These are phyloP conservation scores for Kodamaea fungicola DNA, from an alignment of 1,139 yeast species.

Conservation along the genomic window DNA sequence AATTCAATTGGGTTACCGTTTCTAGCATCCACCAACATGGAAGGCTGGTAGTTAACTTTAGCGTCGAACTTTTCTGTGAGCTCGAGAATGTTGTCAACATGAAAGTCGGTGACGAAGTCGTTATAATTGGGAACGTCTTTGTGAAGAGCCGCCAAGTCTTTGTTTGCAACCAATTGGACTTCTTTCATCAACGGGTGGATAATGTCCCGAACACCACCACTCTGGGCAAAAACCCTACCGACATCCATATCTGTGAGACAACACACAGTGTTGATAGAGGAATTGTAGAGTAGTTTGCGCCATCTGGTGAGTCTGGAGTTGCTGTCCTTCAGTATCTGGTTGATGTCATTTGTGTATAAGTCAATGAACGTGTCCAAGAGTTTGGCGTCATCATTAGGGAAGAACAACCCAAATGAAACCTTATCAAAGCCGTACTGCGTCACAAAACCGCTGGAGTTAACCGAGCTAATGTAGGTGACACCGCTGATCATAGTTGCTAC, in stretches of 20 bases:
- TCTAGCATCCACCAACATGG: slow-evolving; percentile 70
- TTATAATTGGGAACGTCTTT: slow-evolving; percentile 13
- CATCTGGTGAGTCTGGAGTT: slow-evolving; percentile 59
- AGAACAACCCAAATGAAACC: slow-evolving; percentile 54
- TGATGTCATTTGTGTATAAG: slow-evolving; percentile 45
- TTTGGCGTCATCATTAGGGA: slow-evolving; percentile 16
- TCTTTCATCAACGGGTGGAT: slow-evolving; percentile 25
- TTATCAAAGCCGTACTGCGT: slow-evolving; percentile 52
- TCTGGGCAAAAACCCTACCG: slow-evolving; percentile 18
- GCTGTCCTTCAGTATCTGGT: slow-evolving; percentile 42
- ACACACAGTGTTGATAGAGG: slow-evolving; percentile 60
- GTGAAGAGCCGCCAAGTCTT: slow-evolving; percentile 15
- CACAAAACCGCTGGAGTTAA: slow-evolving; percentile 51
- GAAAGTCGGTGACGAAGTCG: slow-evolving; percentile 14
- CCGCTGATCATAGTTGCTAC: slow-evolving; percentile 48
- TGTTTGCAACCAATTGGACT: slow-evolving; percentile 20
- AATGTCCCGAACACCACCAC: slow-evolving; percentile 14
- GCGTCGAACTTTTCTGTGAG: slow-evolving; percentile 19
- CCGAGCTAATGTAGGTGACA: slow-evolving; percentile 65
- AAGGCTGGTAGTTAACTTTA: slow-evolving; percentile 39
- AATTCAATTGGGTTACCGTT: slow-evolving; percentile 70
- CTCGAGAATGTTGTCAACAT: slow-evolving; percentile 15
- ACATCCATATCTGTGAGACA: slow-evolving; percentile 54
- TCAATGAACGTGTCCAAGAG: slow-evolving; percentile 41
- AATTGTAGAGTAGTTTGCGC: slow-evolving; percentile 70